phyloP scores from a whole-genome alignment of 2,329 filamentous ascomycete species.

The Pezicula carpinea region DNA sequence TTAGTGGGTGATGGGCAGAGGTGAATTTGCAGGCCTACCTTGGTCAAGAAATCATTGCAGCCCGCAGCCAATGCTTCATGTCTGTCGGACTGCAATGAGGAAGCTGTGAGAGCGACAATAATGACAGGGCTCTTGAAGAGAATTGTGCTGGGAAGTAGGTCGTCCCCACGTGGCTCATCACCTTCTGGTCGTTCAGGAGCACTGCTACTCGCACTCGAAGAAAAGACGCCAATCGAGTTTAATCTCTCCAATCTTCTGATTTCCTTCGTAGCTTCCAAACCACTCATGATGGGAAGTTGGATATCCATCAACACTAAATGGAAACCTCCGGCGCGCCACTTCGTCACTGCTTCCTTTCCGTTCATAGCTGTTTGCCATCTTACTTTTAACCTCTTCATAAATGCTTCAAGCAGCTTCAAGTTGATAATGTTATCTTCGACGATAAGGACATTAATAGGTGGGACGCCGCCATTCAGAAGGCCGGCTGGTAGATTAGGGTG shows the following conservation, averaged over 20 bases:
- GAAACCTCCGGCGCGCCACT: constrained; percentile 90
- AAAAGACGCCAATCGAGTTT: constrained; percentile 90
- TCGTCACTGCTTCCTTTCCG: constrained; percentile 84
- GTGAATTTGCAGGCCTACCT: constrained; percentile 51
- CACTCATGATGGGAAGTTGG: constrained; percentile 93
- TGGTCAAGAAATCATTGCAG: constrained; percentile 97
- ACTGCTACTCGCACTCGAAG: constrained; percentile 56
- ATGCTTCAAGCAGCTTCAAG: constrained; percentile 84
- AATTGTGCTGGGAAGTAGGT: constrained; percentile 61
- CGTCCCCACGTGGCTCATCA: constrained; percentile 53
- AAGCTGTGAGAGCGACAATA: constrained; percentile 93
- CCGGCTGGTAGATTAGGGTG: constrained; percentile 50
- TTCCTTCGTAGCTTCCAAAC: constrained; percentile 89
- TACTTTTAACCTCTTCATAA: constrained; percentile 93
- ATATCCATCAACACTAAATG: constrained; percentile 99
- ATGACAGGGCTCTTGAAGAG: constrained; percentile 96
- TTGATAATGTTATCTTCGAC: constrained; percentile 99
- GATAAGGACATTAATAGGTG: constrained; percentile 94
- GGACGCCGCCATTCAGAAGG: constrained; percentile 75
- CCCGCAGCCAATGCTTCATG: constrained; percentile 92
- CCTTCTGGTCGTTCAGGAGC: constrained; percentile 39
- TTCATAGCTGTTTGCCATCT: constrained; percentile 98
- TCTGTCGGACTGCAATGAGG: constrained; percentile 88
- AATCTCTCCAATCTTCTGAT: constrained; percentile 84
- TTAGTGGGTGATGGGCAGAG: constrained; percentile 6